phyloP scores from a whole-genome alignment of 2,329 filamentous ascomycete species.

The Penicillium capsulatum region DNA sequence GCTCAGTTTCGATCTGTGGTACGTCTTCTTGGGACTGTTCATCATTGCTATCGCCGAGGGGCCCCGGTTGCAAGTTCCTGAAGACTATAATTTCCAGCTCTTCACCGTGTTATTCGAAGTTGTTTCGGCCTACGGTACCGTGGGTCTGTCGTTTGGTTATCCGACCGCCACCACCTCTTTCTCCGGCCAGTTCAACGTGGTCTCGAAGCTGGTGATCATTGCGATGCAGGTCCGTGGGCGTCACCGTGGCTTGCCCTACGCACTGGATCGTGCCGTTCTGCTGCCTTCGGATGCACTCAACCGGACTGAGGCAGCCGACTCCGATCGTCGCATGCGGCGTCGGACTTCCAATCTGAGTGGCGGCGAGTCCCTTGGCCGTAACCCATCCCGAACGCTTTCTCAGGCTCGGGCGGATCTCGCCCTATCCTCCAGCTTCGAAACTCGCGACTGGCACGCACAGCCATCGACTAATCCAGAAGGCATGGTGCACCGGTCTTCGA shows the following conservation, averaged over 20 bases:
- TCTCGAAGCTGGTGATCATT: slow-evolving; percentile 64
- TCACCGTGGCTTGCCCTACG: slow-evolving; percentile 61
- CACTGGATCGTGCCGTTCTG: slow-evolving; percentile 66
- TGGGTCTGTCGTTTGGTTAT: slow-evolving; percentile 85
- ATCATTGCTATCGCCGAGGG: slow-evolving; percentile 89
- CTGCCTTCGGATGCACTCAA: slow-evolving; percentile 63
- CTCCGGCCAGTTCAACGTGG: slow-evolving; percentile 70
- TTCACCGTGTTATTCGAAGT: slow-evolving; percentile 77
- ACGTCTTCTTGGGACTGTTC: slow-evolving; percentile 89
- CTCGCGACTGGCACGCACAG: slow-evolving; percentile 20
- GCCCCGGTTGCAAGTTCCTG: slow-evolving; percentile 57
- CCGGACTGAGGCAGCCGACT: slow-evolving; percentile 55
- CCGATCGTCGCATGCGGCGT: slow-evolving; percentile 43
- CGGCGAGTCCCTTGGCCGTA: slow-evolving; percentile 22
- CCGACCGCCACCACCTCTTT: slow-evolving; percentile 72
- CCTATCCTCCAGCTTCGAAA: slow-evolving; percentile 23
- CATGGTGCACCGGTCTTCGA: slow-evolving; percentile 28
- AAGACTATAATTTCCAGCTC: slow-evolving; percentile 59
- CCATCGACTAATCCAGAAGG: slow-evolving; percentile 16
- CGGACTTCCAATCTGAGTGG: slow-evolving; percentile 36
- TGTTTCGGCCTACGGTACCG: slow-evolving; percentile 88
- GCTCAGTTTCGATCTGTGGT: slow-evolving; percentile 97
- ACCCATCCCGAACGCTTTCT: slow-evolving; percentile 22
- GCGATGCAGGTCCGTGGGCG: slow-evolving; percentile 64
- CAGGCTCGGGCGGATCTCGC: slow-evolving; percentile 21